Percentiles rank a stretch among this genome's conserved stretches.
Conservation (phyloP, 306 rosid genomes). For the Acacia confusa region DNA sequence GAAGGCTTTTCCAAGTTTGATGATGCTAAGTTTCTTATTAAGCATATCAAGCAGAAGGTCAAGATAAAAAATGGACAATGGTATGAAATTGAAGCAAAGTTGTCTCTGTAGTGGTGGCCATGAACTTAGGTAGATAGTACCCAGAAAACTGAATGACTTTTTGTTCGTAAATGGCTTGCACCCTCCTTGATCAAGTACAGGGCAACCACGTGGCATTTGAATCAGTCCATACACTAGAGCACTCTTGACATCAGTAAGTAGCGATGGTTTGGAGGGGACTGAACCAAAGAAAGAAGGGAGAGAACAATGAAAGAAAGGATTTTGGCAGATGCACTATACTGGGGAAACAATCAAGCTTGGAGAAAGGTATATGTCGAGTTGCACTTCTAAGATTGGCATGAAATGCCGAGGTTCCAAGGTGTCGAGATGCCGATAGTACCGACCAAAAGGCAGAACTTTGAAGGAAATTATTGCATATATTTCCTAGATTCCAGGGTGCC, state of each 20-base stretch:
- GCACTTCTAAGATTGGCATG: too few species aligned
- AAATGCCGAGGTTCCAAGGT: too few species aligned
- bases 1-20: constrained; percentile 40
- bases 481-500: too few species aligned
- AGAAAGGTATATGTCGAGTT: too few species aligned
- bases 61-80: constrained; percentile 45
- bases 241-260: constrained; percentile 17
- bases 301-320: background rate
- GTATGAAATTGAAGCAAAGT: constrained; percentile 71
- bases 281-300: constrained; percentile 2
- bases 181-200: background rate
- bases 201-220: too few species aligned
- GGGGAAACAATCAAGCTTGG: too few species aligned
- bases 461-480: too few species aligned
- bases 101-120: constrained; percentile 44
- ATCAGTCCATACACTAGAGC: too few species aligned
- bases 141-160: background rate
- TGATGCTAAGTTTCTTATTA: too few species aligned
- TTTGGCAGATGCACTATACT: too few species aligned
- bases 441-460: too few species aligned
- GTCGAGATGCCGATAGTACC: too few species aligned
- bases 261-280: constrained; percentile 19
- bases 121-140: constrained; percentile 7
- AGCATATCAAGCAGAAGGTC: constrained; percentile 59
- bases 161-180: constrained; percentile 7